Percentiles rank a stretch among this genome's conserved stretches.
Evolutionary conservation across 148 eudicot species (phyloP).

Genomic region (Oxyria digyna): DNA sequence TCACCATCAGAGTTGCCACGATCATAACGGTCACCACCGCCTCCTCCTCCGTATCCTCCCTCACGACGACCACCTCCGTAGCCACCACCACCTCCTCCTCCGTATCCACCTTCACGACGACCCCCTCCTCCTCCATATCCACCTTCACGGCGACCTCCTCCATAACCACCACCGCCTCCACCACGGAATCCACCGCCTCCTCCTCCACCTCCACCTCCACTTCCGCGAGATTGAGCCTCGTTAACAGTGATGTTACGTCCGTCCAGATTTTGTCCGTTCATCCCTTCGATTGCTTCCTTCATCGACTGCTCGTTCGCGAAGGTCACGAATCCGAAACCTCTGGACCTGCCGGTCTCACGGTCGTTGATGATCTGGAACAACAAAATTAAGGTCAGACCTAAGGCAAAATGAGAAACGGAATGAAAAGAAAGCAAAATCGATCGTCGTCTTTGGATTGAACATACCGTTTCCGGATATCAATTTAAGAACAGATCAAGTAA

Average conservation of each 20-base stretch:
- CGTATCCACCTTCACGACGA: slow-evolving; percentile 14
- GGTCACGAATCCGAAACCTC: slow-evolving; percentile 84
- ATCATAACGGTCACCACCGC: slow-evolving; percentile 7
- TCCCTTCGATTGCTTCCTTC: slow-evolving; percentile 56
- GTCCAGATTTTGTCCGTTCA: slow-evolving; percentile 72
- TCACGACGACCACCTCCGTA: slow-evolving; percentile 12
- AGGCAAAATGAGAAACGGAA: neutral
- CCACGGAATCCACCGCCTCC: slow-evolving; percentile 25
- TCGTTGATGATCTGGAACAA: slow-evolving; percentile 53
- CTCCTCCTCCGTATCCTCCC: slow-evolving; percentile 6
- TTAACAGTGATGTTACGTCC: slow-evolving; percentile 80
- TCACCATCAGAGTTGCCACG: slow-evolving; percentile 30
- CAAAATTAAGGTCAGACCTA: slow-evolving; percentile 11
- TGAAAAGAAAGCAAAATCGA: slow-evolving; percentile 15
- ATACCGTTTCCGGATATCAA: slow-evolving; percentile 60
- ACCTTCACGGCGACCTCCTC: slow-evolving; percentile 14
- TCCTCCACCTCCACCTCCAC: slow-evolving; percentile 53
- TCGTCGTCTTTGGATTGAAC: slow-evolving; percentile 44
- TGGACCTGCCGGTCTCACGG: slow-evolving; percentile 78
- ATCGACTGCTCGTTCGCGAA: slow-evolving; percentile 46
- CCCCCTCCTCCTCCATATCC: slow-evolving; percentile 15
- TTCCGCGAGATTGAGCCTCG: slow-evolving; percentile 81
- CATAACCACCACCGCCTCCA: slow-evolving; percentile 12
- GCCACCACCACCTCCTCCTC: slow-evolving; percentile 16
- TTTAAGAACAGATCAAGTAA: slow-evolving; percentile 19